These are phyloP conservation scores for Asterophora lycoperdoides DNA, from an alignment of 768 basidiomycete species.

Conservation along the genomic window DNA sequence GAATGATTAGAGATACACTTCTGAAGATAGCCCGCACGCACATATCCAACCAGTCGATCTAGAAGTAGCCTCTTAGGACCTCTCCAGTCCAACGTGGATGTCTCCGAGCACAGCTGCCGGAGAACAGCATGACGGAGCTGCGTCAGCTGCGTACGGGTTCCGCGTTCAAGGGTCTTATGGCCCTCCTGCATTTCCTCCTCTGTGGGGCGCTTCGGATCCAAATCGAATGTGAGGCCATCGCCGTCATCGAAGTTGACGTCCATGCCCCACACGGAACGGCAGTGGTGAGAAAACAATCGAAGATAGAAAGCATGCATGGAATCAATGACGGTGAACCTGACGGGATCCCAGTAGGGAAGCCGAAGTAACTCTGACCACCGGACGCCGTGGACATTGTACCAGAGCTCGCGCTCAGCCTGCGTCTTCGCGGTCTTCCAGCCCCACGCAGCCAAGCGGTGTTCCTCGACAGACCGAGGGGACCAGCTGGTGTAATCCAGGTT, in stretches of 20 bases:
- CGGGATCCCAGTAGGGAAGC: constrained; percentile 29
- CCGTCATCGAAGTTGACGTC: constrained; percentile 17
- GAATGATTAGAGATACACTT: too few species aligned
- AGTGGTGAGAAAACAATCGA: constrained; percentile 12
- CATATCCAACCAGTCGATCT: too few species aligned
- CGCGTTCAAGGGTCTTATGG: neutral
- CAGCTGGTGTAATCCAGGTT: constrained; percentile 15
- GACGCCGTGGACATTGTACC: constrained; percentile 21
- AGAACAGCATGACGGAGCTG: too few species aligned
- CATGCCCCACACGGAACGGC: constrained; percentile 21
- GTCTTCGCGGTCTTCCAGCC: constrained; percentile 20
- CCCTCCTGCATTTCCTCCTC: constrained; percentile 2
- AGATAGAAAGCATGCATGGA: constrained; percentile 25
- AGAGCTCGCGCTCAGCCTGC: constrained; percentile 5
- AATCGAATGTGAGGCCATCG: constrained; percentile 10
- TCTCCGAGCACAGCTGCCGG: too few species aligned
- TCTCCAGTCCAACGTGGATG: too few species aligned
- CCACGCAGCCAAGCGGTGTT: neutral
- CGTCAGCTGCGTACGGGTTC: too few species aligned
- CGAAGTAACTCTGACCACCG: constrained; percentile 28
- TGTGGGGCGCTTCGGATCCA: neutral
- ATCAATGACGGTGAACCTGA: constrained; percentile 18
- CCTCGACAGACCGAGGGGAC: neutral
- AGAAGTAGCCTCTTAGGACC: too few species aligned
- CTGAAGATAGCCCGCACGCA: too few species aligned